Evolutionary conservation across 768 basidiomycete genomes (phyloP), one percentile per base, ranked within the genome.

Genomic region (Trametes coccinea): DNA sequence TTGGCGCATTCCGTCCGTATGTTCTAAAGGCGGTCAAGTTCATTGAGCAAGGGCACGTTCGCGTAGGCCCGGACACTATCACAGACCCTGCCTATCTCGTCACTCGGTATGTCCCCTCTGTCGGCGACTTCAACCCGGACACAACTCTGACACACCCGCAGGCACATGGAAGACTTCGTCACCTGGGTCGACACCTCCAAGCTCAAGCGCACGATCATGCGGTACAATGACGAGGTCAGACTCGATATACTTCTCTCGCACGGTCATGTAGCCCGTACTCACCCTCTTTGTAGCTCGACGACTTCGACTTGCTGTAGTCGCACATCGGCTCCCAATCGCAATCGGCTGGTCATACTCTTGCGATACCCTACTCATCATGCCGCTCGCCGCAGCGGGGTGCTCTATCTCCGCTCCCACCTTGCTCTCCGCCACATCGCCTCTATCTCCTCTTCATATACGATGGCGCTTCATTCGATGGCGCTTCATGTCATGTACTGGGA

Each of bases 181-280:
- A 99, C 97, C 39, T 99, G 97, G 97, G 95, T 98, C 22, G 95
- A 98, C 72, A 93, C 93, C 29, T 95, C 93, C 66, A 96, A 96
- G 73, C 84, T 98, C 72, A 98, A 96, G 85, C 83, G 96, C 56
- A 95, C 93, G 0, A 87, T 98, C 75, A 89, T 95, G 90, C 77
- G 80, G 61, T 99, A 99, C 82, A 99, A 99, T 73, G 95, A 97
- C 77, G 89, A 97, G 85, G 92, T 92, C 55, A 37, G 79, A 50
- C 29, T 27, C 44, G 17, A 47, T 17, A 29, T 11, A 29, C 27
- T 49, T 50, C 22, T 22, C 22, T 22, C 22, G 49, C 34, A n/a
- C 59, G 7, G 46, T n/a, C 14, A 29, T 50, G 33, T 29, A 22
- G 22, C 14, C 34, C 30, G 33, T 29, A 39, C 22, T 56, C 27